phyloP scores from a whole-genome alignment of 352 stramenopile genomes.

The Pythium rhizo-oryzae region DNA sequence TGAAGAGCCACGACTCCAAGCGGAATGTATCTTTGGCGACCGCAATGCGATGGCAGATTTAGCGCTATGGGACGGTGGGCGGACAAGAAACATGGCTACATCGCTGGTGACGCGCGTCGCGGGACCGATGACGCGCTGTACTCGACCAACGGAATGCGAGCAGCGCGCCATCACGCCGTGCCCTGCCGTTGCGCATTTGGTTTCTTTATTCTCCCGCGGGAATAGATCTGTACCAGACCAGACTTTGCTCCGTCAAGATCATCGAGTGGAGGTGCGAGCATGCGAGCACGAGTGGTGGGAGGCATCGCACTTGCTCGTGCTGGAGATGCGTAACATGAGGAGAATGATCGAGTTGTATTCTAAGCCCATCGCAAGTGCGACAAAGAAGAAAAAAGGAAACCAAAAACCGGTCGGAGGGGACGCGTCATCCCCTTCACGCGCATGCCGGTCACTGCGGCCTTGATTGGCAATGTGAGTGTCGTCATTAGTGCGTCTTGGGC shows the following conservation, averaged over 20 bases:
- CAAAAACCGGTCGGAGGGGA: neutral
- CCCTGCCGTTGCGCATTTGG: neutral
- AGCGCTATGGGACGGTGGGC: neutral
- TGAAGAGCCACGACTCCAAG: slow-evolving; percentile 3
- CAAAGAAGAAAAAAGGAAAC: neutral
- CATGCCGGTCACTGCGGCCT: neutral
- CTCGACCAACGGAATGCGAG: slow-evolving; percentile 22
- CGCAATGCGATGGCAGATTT: neutral
- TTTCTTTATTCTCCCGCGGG: neutral
- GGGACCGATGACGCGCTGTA: slow-evolving; percentile 1
- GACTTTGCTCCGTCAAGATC: neutral
- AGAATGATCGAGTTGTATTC: neutral
- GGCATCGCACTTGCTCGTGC: too few species aligned
- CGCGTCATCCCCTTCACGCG: neutral
- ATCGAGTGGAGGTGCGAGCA: too few species aligned
- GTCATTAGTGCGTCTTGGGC: slow-evolving; percentile 1
- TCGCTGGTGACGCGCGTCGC: slow-evolving; percentile 3
- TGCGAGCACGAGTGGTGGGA: too few species aligned
- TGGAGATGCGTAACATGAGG: too few species aligned
- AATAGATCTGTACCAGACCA: neutral
- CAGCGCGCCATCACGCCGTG: neutral
- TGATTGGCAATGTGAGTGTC: neutral
- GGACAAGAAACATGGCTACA: neutral
- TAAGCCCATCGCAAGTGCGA: neutral
- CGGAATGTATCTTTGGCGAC: slow-evolving; percentile 8